phyloP scores from a whole-genome alignment of 345 rosid species.

The Rubroshorea leprosula region DNA sequence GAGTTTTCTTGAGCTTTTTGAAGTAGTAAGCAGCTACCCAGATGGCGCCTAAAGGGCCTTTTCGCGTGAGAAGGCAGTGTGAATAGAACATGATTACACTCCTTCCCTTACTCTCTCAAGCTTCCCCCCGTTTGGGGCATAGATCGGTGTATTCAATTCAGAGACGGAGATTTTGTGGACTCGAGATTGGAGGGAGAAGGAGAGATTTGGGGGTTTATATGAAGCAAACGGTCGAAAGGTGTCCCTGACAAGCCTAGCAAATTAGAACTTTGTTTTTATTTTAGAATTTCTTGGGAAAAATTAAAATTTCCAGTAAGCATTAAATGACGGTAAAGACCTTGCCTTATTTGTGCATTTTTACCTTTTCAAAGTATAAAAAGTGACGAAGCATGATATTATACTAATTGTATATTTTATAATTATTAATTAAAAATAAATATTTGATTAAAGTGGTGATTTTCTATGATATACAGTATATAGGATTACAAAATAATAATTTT shows the following conservation, averaged over 20 bases:
- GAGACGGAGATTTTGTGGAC: background rate
- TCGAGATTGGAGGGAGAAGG: background rate
- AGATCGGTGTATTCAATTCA: background rate
- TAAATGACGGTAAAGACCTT: too few relatives aligned
- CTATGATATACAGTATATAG: too few relatives aligned
- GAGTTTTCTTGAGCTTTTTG: conserved; percentile 69
- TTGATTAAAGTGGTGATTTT: too few relatives aligned
- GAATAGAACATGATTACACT: conserved; percentile 49
- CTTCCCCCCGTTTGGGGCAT: background rate
- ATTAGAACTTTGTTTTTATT: too few relatives aligned
- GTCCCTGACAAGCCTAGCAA: background rate
- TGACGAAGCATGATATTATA: too few relatives aligned
- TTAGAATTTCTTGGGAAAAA: too few relatives aligned
- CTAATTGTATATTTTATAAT: too few relatives aligned
- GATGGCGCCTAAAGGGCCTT: conserved; percentile 61
- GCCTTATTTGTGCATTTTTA: too few relatives aligned
- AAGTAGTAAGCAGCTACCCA: conserved; percentile 86
- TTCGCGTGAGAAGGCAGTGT: conserved; percentile 44
- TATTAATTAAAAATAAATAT: too few relatives aligned
- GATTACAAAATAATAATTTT: too few relatives aligned
- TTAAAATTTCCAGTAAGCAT: too few relatives aligned
- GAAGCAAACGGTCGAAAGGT: background rate
- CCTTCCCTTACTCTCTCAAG: background rate
- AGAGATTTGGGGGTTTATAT: background rate
- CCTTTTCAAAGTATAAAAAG: too few relatives aligned